Percentiles rank a stretch among this genome's conserved stretches.
These are phyloP conservation scores for Marchantia paleacea DNA, from an alignment of 225 moss, liverwort and hornwort species.

Conservation along the genomic window DNA sequence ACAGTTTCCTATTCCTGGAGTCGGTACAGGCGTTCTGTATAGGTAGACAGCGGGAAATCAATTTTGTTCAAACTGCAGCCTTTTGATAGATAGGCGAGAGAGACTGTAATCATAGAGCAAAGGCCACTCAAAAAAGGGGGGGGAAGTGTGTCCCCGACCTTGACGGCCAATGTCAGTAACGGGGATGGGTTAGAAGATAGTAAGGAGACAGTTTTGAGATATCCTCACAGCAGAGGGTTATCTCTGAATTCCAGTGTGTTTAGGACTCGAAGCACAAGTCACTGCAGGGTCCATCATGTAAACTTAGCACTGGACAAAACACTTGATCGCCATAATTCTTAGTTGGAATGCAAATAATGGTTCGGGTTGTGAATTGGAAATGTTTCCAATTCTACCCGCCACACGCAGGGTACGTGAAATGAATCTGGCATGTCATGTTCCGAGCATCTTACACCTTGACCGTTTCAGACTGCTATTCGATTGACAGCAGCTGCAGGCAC, in stretches of 20 bases:
- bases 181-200: background rate
- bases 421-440: too few species aligned
- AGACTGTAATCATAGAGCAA: background rate
- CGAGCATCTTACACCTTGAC: too few species aligned
- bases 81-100: background rate
- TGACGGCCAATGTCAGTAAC: background rate
- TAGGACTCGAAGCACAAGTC: too few species aligned
- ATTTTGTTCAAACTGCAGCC: background rate
- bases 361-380: too few species aligned
- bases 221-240: background rate
- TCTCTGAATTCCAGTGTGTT: background rate
- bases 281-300: too few species aligned
- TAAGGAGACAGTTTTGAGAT: background rate
- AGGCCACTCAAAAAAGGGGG: background rate
- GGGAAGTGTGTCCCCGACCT: background rate
- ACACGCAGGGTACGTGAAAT: too few species aligned
- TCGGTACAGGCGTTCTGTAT: constrained; percentile 47
- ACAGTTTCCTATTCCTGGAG: constrained; percentile 78
- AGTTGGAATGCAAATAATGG: too few species aligned
- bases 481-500: too few species aligned
- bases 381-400: too few species aligned
- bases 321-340: too few species aligned
- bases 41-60: background rate
- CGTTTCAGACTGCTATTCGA: too few species aligned
- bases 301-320: too few species aligned